Base-by-base conservation (phyloP, 768 basidiomycete genomes). In the Boletus pseudopeckii region DNA sequence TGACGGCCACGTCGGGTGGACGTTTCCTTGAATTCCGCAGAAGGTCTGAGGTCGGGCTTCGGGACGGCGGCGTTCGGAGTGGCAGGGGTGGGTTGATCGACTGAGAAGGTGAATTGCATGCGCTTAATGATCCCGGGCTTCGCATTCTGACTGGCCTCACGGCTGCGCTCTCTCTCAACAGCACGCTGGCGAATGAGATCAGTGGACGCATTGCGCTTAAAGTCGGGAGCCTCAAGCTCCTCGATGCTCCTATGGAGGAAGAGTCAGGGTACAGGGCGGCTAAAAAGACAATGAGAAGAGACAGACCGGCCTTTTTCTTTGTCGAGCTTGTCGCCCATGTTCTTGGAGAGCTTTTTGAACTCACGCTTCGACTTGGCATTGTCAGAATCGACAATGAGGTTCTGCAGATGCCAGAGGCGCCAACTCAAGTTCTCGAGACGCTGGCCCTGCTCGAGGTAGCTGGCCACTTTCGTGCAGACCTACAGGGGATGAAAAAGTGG, bases 371-470 rank as follows among this genome's bases (percentile, higher is more conserved):
- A 71, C 72, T 84, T 88, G 40, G 91, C 90, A 58, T 91, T 91
- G 79, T 93, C 92, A 56, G 85, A 80, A 73, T 93, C 90, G 74
- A 93, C 90, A 76, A 92, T 92, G 63, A 92, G 82, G 63, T 85
- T 90, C 74, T 93, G 91, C 46, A 93, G 83, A 68, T 92, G 90
- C 91, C 91, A 93, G 71, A 93, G 80, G 67, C 91, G 83, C 91
- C 91, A 93, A 62, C 85, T 87, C 73, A 93, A 74, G 79, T 93
- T 93, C 80, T 92, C 91, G 66, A 93, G 88, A 52, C 91, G 79
- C 69, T 90, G 88, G 44, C 91, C 91, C 69, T 92, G 90, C 74
- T 93, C 91, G 68, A 93, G 88, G 75, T 83, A 92, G 71, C 87
- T 83, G 48, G 90, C 90, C 57, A 93, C 91, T 77, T 92, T 92